Evolutionary conservation across 768 basidiomycete genomes (phyloP), one percentile per base, ranked within the genome.

Genomic region (Russula vinacea): DNA sequence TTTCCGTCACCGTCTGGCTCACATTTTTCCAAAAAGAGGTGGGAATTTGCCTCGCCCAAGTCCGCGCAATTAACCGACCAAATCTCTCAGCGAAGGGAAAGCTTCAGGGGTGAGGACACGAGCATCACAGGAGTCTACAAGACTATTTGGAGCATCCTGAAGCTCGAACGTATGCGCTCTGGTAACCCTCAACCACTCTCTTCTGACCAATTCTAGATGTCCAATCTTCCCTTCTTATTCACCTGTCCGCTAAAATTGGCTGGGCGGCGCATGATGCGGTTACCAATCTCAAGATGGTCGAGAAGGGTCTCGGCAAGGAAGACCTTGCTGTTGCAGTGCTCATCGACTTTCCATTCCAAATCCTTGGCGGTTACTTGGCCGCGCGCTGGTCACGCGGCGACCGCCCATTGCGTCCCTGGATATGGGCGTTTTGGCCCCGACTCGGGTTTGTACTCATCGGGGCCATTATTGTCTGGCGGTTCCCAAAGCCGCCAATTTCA

Each of bases 341-440:
- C 44, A 89, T 98, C 68, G 97, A 99, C 75, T 98, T 98, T 70
- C 97, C 97, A 2, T 96, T 97, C 77, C 95, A 98, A 78, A 93
- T 99, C 56, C 72, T 90, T 62, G 94, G 92, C 24, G 96, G 96
- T 7, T 98, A 91, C 89, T 78, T 96, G 29, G 93, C 95, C 1
- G 96, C 93, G 3, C 87, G 86, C 69, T 98, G 94, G 93, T 89
- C 92, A 6, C 80, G 83, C 59, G 92, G 93, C 16, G 86, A 88
- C 54, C 82, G 79, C 60, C 88, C 91, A 42, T 79, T 94, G 44
- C 84, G 87, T 22, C 90, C 92, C 13, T 99, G 97, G 97, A 78
- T 97, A 53, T 81, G 80, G 70, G 94, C 94, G 4, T 97, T 95
- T 76, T 91, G 91, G 89, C 91, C 89, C 8, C 84, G 97, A 32